phyloP scores from a whole-genome alignment of 768 basidiomycete genomes.

The Russula vinacea region DNA sequence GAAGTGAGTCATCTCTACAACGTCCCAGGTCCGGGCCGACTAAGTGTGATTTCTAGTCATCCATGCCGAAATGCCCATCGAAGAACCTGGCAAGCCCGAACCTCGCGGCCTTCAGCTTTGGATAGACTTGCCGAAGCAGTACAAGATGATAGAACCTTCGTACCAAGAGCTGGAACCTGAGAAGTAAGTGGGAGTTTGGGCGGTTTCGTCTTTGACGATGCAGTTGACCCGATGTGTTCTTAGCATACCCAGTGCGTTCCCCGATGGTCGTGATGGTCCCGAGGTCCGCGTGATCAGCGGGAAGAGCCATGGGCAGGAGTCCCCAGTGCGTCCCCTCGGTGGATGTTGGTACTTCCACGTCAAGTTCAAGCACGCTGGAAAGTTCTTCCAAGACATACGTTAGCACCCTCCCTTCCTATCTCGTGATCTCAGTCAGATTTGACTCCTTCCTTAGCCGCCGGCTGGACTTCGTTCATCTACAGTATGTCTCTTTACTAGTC shows the following conservation, averaged over 20 bases:
- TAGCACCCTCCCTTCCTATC: constrained; percentile 35
- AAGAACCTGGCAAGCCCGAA: constrained; percentile 60
- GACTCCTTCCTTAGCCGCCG: constrained; percentile 47
- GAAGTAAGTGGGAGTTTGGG: too few species aligned
- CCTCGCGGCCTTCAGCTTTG: constrained; percentile 86
- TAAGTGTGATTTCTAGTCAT: constrained; percentile 43
- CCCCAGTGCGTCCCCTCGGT: constrained; percentile 85
- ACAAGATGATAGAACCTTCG: constrained; percentile 81
- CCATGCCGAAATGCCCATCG: constrained; percentile 87
- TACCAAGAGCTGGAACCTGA: constrained; percentile 78
- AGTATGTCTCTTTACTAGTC: constrained; percentile 46
- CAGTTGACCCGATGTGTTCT: background rate
- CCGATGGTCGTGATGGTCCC: constrained; percentile 62
- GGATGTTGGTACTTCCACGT: constrained; percentile 94
- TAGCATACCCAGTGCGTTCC: constrained; percentile 73
- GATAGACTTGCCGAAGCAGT: constrained; percentile 76
- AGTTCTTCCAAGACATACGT: constrained; percentile 83
- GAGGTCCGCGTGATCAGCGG: constrained; percentile 87
- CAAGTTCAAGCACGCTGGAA: constrained; percentile 58
- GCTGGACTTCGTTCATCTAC: constrained; percentile 90
- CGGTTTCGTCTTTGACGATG: background rate
- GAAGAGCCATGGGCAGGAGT: constrained; percentile 78
- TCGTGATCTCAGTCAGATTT: background rate
- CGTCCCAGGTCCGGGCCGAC: background rate
- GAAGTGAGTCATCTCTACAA: constrained; percentile 43